phyloP scores from a whole-genome alignment of 1,284 basidiomycete genomes.

The Cerrena zonata region DNA sequence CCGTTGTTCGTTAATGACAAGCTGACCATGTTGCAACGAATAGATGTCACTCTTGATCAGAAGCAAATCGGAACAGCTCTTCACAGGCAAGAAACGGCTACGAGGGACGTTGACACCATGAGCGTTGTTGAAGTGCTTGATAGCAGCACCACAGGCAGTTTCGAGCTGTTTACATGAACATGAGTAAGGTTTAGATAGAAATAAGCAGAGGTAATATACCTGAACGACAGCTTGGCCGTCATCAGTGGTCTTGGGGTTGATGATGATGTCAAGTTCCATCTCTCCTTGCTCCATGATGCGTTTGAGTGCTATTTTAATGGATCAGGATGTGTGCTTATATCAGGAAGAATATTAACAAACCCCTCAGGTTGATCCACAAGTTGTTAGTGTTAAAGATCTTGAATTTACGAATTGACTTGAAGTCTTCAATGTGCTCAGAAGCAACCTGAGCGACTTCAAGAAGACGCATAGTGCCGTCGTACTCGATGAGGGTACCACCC shows the following conservation, averaged over 20 bases:
- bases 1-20: constrained; percentile 83
- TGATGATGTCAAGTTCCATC: constrained; percentile 89
- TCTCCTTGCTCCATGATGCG: constrained; percentile 87
- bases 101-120: constrained; percentile 98
- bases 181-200: background rate
- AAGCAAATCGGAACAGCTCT: constrained; percentile 85
- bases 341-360: constrained; percentile 27
- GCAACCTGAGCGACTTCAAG: constrained; percentile 99
- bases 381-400: constrained; percentile 99
- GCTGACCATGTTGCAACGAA: constrained; percentile 88
- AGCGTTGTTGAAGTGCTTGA: constrained; percentile 93
- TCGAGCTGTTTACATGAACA: constrained; percentile 63
- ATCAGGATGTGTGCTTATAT: constrained; percentile 33
- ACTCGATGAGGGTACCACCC: constrained; percentile 97
- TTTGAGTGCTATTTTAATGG: constrained; percentile 57
- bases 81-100: constrained; percentile 94
- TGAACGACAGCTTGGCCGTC: constrained; percentile 83
- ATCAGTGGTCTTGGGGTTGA: constrained; percentile 89
- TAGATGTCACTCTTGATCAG: constrained; percentile 98
- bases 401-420: constrained; percentile 93
- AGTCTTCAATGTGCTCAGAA: constrained; percentile 95
- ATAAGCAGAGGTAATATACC: constrained; percentile 3
- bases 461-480: constrained; percentile 88
- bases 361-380: constrained; percentile 90
- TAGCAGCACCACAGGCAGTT: constrained; percentile 95